These are phyloP conservation scores for Chaetomium strumarium DNA, from an alignment of 2,329 filamentous ascomycete genomes.

Conservation along the genomic window DNA sequence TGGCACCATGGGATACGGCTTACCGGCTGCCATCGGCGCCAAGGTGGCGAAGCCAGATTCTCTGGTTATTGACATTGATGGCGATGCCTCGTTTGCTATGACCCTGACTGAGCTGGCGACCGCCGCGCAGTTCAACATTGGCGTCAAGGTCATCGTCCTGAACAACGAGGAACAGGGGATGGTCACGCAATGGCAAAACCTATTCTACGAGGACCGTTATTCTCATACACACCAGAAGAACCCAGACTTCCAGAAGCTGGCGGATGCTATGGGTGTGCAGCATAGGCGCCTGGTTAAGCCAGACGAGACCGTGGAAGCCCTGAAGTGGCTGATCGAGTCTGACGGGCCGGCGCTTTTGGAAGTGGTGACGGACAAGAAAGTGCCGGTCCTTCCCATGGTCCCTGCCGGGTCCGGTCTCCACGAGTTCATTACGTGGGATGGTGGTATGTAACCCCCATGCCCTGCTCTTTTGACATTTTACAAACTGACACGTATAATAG, in stretches of 20 bases:
- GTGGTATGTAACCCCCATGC: constrained; percentile 46
- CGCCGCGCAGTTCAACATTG: constrained; percentile 92
- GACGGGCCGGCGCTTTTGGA: constrained; percentile 92
- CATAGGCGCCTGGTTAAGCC: constrained; percentile 66
- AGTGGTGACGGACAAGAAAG: constrained; percentile 85
- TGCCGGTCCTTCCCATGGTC: constrained; percentile 97
- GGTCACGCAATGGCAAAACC: constrained; percentile 97
- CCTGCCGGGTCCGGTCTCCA: constrained; percentile 80
- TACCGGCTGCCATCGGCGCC: constrained; percentile 90
- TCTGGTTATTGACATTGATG: constrained; percentile 91
- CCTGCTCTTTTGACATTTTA: constrained; percentile 14
- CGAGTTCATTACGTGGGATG: constrained; percentile 87
- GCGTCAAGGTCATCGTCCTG: constrained; percentile 86
- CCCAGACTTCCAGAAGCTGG: constrained; percentile 91
- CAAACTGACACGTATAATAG: constrained; percentile 41
- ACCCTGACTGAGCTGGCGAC: constrained; percentile 92
- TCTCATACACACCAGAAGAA: constrained; percentile 91
- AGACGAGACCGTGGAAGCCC: constrained; percentile 67
- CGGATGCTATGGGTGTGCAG: constrained; percentile 85
- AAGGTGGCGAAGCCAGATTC: constrained; percentile 75
- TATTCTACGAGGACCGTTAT: constrained; percentile 93
- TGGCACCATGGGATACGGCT: constrained; percentile 91
- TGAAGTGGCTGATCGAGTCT: constrained; percentile 83
- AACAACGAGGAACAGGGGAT: constrained; percentile 99
- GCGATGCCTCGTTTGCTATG: constrained; percentile 99